Evolutionary conservation across 352 stramenopile genomes (phyloP).

Genomic region (Globisporangium perplexum): DNA sequence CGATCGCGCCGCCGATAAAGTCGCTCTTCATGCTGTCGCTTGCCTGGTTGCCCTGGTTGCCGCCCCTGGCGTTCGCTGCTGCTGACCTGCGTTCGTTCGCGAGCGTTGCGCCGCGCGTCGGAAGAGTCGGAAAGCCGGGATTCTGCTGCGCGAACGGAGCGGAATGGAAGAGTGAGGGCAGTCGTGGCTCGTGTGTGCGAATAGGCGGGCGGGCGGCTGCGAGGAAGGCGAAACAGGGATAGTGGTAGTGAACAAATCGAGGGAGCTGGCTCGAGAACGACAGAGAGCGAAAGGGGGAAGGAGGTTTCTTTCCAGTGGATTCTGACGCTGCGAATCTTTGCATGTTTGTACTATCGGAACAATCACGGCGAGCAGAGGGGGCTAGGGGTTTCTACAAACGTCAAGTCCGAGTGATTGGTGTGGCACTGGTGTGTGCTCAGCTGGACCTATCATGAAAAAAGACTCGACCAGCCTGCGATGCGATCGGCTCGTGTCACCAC

Average conservation of each 20-base stretch:
- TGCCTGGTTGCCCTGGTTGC: no score
- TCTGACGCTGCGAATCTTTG: background rate
- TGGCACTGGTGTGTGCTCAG: no score
- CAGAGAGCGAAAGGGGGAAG: background rate
- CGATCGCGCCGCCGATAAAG: slow-evolving; percentile 74
- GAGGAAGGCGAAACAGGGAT: no score
- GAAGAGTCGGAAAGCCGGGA: no score
- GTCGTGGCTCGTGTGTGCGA: no score
- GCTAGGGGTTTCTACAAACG: background rate
- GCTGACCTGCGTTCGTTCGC: background rate
- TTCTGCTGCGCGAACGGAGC: background rate
- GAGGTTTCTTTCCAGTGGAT: background rate
- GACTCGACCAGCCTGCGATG: no score
- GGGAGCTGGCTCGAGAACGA: background rate
- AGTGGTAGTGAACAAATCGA: background rate
- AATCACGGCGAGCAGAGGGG: background rate
- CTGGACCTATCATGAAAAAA: no score
- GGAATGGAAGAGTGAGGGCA: slow-evolving; percentile 5
- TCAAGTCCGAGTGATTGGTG: background rate
- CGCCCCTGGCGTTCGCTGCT: background rate
- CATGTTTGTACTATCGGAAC: no score
- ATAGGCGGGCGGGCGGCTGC: background rate
- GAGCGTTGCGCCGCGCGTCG: no score
- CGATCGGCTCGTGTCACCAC: no score
- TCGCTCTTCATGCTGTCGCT: slow-evolving; percentile 48